A percentile compares a stretch with the other conserved stretches of the same genome.
These are phyloP conservation scores for Ilyonectria sp. DNA, from an alignment of 2,329 filamentous ascomycete genomes.

Conservation along the genomic window DNA sequence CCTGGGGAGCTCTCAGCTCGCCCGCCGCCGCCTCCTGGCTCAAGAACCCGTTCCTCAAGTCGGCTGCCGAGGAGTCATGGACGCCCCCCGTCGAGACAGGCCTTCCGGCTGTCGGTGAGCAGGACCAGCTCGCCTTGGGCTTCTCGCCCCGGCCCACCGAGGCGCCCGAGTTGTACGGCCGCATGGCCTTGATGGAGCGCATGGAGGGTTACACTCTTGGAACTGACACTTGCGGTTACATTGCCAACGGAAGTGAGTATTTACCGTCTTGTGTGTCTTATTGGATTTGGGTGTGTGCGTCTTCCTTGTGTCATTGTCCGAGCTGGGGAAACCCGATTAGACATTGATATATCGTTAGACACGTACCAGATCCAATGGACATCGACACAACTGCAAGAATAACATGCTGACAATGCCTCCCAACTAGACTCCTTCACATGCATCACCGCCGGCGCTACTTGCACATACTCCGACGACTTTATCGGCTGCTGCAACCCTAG, in stretches of 20 bases:
- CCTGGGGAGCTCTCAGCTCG: slow-evolving; percentile 44
- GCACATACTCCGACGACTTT: slow-evolving; percentile 44
- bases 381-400: neutral
- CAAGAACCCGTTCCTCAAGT: slow-evolving; percentile 37
- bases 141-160: slow-evolving; percentile 52
- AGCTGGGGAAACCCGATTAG: neutral
- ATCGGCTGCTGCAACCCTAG: slow-evolving; percentile 53
- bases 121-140: slow-evolving; percentile 49
- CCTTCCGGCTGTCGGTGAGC: slow-evolving; percentile 24
- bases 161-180: slow-evolving; percentile 47
- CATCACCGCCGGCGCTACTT: slow-evolving; percentile 45
- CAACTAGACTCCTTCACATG: slow-evolving; percentile 50
- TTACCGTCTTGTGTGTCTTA: neutral
- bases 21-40: slow-evolving; percentile 45
- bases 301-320: neutral
- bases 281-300: neutral
- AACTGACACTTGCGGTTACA: slow-evolving; percentile 52
- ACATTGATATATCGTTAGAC: neutral
- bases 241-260: slow-evolving; percentile 50
- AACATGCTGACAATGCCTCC: slow-evolving; percentile 7
- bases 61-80: slow-evolving; percentile 48
- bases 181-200: slow-evolving; percentile 48
- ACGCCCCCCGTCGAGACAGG: slow-evolving; percentile 49
- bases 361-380: neutral
- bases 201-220: slow-evolving; percentile 48